Evolutionary conservation across 75 land plant genomes (phyloP), one percentile per base, ranked within the genome.

Genomic region (Pinus taeda): DNA sequence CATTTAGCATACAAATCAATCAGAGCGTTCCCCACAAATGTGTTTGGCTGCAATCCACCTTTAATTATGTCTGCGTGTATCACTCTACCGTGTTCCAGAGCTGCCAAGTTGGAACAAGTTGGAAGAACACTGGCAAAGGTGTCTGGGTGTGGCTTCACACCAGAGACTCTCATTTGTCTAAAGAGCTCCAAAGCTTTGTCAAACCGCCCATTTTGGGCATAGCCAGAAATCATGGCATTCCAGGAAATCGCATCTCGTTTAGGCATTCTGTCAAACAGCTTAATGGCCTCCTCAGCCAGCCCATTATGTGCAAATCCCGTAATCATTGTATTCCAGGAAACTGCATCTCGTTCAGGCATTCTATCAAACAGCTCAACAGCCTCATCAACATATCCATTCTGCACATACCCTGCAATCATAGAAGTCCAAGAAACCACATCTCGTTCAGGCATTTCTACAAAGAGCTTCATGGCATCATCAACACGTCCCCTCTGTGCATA

Each of bases 1-100:
- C 88, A 84, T 79, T 86, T 86, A 1, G 84, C 76, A 73, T 89
- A 90, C 87, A 84, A 84, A 59, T 87, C 89, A 73, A 87, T 81
- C 15, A 90, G 77, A 73, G 90, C 83, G 61, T 88, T 90, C 14
- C 80, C 85, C 57, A 88, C 82, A 39, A 77, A 53, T 24, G 76
- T 49, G 30, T 77, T 57, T 24, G 85, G 74, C 12, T 63, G 64
- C 60, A 81, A 80, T 8, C 92, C 92, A 55, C 9, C 69, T 42
- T 59, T 60, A 4, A 79, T 45, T 1, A 57, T 73, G 57, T 79
- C 76, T 17, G 85, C 79, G 77, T 90, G 89, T 60, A 85, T 26
- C 49, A 64, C 66, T 85, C 77, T 78, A 15, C 89, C 92, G 42
- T 78, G 81, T 78, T 76, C 74, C 18, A 89, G 33, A n/a, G 75